Evolutionary conservation across 1,284 basidiomycete species (phyloP).

Genomic region (Apiotrichum laibachii): DNA sequence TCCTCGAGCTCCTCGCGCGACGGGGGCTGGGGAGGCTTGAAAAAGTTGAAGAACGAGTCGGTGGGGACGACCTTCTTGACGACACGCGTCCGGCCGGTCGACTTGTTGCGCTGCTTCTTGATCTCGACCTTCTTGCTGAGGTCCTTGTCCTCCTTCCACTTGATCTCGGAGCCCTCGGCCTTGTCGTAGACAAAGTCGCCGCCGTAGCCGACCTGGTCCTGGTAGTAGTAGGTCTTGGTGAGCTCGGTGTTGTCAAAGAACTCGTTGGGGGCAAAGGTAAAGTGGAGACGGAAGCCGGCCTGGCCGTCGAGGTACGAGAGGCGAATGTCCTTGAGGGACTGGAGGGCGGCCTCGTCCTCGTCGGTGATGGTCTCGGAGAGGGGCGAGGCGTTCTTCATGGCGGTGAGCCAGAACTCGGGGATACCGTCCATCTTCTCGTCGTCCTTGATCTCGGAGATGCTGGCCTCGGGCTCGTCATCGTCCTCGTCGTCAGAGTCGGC

Average conservation of each 20-base stretch:
- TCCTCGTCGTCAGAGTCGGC: conserved; percentile 59
- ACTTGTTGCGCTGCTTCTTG: conserved; percentile 99
- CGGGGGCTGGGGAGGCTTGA: conserved; percentile 78
- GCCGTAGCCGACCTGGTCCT: conserved; percentile 85
- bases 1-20: conserved; percentile 66
- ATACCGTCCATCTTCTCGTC: conserved; percentile 61
- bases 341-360: conserved; percentile 72
- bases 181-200: conserved; percentile 96
- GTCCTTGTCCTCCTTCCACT: conserved; percentile 98
- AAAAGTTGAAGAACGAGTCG: conserved; percentile 98
- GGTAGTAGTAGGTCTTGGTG: conserved; percentile 94
- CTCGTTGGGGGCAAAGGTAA: conserved; percentile 78
- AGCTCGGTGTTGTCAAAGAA: conserved; percentile 82
- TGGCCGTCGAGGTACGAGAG: conserved; percentile 67
- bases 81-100: conserved; percentile 87
- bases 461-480: conserved; percentile 51
- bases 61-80: conserved; percentile 83
- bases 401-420: conserved; percentile 97
- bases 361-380: conserved; percentile 89
- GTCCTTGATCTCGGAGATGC: conserved; percentile 45
- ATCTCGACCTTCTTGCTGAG: conserved; percentile 96
- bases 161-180: conserved; percentile 83
- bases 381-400: conserved; percentile 84
- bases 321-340: conserved; percentile 66
- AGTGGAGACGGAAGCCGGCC: conserved; percentile 87